These are phyloP conservation scores for Penium margaritaceum DNA, from an alignment of 139 green algal genomes.

Conservation along the genomic window DNA sequence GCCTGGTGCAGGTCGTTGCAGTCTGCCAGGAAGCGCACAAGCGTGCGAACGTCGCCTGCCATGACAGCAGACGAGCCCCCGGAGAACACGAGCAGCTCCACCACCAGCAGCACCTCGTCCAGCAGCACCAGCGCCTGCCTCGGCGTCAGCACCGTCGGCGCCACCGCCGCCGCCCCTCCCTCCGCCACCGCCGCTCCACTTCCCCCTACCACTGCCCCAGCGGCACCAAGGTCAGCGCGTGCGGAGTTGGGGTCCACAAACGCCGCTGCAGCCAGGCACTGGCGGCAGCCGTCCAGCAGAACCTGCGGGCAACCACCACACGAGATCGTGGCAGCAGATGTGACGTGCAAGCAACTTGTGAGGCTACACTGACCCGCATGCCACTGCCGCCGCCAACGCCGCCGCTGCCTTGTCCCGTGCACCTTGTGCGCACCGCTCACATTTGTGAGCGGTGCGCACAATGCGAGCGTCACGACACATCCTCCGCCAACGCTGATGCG, in stretches of 20 bases:
- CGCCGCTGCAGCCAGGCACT: slow-evolving; percentile 24
- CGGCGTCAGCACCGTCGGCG: background rate
- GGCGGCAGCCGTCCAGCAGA: slow-evolving; percentile 34
- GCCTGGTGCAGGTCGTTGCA: slow-evolving; percentile 38
- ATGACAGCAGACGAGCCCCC: background rate
- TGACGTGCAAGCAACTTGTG: no score
- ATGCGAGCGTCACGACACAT: no score
- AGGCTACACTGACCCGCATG: no score
- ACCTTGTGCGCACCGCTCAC: no score
- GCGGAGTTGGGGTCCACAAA: background rate
- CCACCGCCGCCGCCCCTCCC: background rate
- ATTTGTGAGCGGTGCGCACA: no score
- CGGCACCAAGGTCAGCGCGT: background rate
- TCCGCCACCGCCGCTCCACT: background rate
- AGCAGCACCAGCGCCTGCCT: background rate
- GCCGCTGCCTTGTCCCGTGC: no score
- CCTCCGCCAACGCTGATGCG: no score
- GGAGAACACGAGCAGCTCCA: slow-evolving; percentile 33
- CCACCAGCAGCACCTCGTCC: slow-evolving; percentile 29
- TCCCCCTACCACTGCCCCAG: background rate
- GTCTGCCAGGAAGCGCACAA: slow-evolving; percentile 31
- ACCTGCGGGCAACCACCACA: slow-evolving; percentile 13
- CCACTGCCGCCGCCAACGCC: no score
- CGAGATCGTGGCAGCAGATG: no score
- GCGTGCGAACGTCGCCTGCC: slow-evolving; percentile 16